Evolutionary conservation across 140 eudicot species (phyloP).

Genomic region (Ambrosia hybrid): DNA sequence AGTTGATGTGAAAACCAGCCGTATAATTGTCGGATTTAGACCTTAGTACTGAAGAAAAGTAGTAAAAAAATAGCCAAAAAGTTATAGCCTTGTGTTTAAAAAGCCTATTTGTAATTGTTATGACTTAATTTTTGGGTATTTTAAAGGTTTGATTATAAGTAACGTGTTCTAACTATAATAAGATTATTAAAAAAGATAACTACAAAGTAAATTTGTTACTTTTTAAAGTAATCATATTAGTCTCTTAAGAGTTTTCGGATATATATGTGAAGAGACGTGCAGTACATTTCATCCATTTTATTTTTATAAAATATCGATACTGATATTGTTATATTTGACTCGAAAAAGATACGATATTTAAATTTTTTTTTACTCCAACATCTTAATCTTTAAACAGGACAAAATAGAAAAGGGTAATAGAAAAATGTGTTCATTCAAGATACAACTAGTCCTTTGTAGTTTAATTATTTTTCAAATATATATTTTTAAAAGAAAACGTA

Average conservation of each 20-base stretch:
- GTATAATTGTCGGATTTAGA: conserved; percentile 28
- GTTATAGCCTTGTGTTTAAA: background rate
- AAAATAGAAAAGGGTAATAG: no score
- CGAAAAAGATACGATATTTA: background rate
- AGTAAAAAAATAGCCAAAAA: background rate
- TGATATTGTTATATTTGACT: background rate
- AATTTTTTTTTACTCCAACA: background rate
- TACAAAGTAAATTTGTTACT: conserved; percentile 6
- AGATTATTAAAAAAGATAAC: background rate
- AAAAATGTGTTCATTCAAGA: no score
- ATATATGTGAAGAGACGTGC: conserved; percentile 3
- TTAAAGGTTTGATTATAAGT: no score
- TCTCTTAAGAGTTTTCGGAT: background rate
- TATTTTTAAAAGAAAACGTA: no score
- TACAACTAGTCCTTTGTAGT: no score
- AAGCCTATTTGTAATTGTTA: background rate
- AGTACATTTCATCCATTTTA: background rate
- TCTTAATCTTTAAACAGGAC: no score
- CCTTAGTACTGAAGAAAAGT: background rate
- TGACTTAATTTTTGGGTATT: background rate
- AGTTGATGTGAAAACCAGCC: conserved; percentile 26
- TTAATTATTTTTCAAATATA: no score
- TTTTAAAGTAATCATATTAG: background rate
- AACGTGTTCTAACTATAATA: background rate
- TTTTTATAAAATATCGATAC: background rate